A percentile compares a stretch with the other conserved stretches of the same genome.
Conservation (phyloP, 495 filamentous ascomycete genomes). For the Hypomontagnella submonticulosa region DNA sequence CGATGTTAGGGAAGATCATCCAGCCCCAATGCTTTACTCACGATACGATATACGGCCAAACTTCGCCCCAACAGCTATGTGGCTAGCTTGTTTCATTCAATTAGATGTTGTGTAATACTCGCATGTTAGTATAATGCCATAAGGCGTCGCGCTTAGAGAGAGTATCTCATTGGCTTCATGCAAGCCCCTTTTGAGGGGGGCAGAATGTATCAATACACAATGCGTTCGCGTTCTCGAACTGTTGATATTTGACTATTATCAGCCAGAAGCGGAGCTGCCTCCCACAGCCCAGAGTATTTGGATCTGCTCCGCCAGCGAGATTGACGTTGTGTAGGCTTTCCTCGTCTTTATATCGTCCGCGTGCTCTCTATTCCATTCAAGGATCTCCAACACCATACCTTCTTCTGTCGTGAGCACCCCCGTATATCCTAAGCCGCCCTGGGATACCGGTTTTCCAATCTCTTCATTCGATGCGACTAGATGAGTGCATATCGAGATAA, state of each 20-base stretch:
- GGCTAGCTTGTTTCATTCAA: too few species aligned
- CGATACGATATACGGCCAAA: too few species aligned
- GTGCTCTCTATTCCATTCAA: constrained; percentile 64
- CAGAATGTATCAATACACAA: too few species aligned
- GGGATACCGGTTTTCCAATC: constrained; percentile 53
- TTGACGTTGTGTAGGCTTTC: constrained; percentile 52
- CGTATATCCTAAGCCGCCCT: constrained; percentile 64
- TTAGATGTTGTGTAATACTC: too few species aligned
- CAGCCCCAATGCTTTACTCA: too few species aligned
- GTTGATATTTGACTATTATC: neutral
- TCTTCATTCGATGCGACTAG: constrained; percentile 60
- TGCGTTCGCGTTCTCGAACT: too few species aligned
- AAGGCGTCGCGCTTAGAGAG: too few species aligned
- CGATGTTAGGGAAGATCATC: too few species aligned
- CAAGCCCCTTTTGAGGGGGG: too few species aligned
- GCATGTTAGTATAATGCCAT: too few species aligned
- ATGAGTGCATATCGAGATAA: constrained; percentile 65
- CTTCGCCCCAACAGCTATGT: too few species aligned
- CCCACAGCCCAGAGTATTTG: constrained; percentile 43
- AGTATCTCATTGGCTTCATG: too few species aligned
- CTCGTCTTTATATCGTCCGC: constrained; percentile 31
- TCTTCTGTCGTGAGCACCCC: constrained; percentile 64
- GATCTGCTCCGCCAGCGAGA: constrained; percentile 55
- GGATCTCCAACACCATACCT: constrained; percentile 64
- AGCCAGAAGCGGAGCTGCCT: constrained; percentile 23